Conservation (phyloP, 139 green algal genomes). For the Micractinium sp. region DNA sequence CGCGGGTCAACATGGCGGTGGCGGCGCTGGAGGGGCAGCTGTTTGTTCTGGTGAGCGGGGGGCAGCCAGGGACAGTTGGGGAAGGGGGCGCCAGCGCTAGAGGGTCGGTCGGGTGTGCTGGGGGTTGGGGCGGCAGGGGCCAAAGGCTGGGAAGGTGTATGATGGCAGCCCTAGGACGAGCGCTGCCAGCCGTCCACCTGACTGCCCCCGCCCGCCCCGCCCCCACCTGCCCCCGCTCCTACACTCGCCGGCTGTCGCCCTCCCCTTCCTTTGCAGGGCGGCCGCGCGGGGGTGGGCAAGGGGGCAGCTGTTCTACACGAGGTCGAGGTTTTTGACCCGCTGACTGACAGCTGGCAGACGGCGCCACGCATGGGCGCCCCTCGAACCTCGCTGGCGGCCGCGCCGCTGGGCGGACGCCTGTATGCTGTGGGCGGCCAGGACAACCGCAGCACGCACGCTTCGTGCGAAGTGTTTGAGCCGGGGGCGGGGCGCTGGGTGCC, state of each 20-base stretch:
- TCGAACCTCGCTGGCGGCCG: conserved; percentile 55
- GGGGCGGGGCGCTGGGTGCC: conserved; percentile 50
- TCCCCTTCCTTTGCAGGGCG: conserved; percentile 26
- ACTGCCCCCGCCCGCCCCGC: too few species aligned
- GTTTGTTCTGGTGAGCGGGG: conserved; percentile 18
- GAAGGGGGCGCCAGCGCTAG: neutral
- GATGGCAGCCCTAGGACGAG: neutral
- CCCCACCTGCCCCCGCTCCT: neutral
- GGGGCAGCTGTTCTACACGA: conserved; percentile 34
- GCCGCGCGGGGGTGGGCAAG: conserved; percentile 35
- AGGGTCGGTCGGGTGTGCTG: too few species aligned
- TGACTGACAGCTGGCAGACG: conserved; percentile 36
- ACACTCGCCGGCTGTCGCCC: too few species aligned
- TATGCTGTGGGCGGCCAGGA: conserved; percentile 73
- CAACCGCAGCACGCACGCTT: conserved; percentile 50
- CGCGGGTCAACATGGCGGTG: conserved; percentile 41
- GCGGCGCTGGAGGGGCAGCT: conserved; percentile 13
- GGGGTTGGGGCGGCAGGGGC: too few species aligned
- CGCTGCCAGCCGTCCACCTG: too few species aligned
- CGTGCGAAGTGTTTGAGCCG: conserved; percentile 51
- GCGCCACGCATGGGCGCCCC: conserved; percentile 48
- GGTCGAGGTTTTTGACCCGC: conserved; percentile 42
- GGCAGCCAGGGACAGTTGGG: too few species aligned
- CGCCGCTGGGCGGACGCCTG: conserved; percentile 46
- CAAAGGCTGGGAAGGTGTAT: neutral